phyloP scores from a whole-genome alignment of 2,329 filamentous ascomycete genomes.

The Fusarium palustre region DNA sequence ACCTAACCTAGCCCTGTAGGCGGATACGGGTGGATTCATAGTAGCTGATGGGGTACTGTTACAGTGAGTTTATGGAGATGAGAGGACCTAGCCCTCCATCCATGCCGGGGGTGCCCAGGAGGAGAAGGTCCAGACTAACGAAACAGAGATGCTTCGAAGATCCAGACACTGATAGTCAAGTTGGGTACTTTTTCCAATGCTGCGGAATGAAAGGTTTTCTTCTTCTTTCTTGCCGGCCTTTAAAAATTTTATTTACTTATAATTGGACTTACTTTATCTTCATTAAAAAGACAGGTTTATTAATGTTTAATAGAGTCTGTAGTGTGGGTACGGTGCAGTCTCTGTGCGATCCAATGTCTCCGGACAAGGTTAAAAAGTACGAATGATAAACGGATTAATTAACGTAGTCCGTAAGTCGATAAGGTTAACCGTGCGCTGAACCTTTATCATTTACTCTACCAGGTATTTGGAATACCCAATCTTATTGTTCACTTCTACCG shows the following conservation, averaged over 20 bases:
- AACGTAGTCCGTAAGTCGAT: not conserved
- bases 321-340: not conserved
- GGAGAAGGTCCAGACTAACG: not conserved
- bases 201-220: not conserved
- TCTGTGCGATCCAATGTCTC: not conserved
- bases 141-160: not conserved
- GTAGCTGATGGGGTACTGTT: slow-evolving; percentile 29
- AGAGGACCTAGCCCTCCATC: not conserved
- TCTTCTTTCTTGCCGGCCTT: not conserved
- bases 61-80: slow-evolving; percentile 6
- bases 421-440: not conserved
- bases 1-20: slow-evolving; percentile 3
- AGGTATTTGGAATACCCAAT: not conserved
- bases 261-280: not conserved
- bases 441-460: not conserved
- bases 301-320: not conserved
- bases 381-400: not conserved
- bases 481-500: not conserved
- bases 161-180: not conserved
- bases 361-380: not conserved
- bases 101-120: not conserved
- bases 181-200: not conserved
- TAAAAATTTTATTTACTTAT: not conserved
- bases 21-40: slow-evolving; percentile 10
- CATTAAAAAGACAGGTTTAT: not conserved